These are phyloP conservation scores for Zalaria obscura DNA, from an alignment of 2,329 filamentous ascomycete species.

Conservation along the genomic window DNA sequence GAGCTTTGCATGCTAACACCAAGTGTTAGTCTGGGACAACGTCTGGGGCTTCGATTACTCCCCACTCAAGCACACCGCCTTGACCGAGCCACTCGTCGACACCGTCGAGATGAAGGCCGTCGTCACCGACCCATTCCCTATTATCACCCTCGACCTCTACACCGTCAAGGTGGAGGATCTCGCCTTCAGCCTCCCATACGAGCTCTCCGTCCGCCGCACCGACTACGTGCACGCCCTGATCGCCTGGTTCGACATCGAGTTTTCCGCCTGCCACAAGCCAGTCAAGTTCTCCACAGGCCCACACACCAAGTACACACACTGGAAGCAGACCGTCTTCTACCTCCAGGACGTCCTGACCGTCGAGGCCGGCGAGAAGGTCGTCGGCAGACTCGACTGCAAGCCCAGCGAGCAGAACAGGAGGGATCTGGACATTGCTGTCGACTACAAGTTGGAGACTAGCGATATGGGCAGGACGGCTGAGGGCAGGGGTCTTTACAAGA, in stretches of 20 bases:
- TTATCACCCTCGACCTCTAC: conserved; percentile 88
- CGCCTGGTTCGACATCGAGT: conserved; percentile 98
- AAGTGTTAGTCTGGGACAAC: conserved; percentile 79
- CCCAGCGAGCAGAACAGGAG: conserved; percentile 90
- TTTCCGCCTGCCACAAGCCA: conserved; percentile 94
- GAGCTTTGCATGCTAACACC: conserved; percentile 9
- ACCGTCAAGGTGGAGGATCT: conserved; percentile 74
- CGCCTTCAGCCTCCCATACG: conserved; percentile 67
- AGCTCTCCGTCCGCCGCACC: conserved; percentile 62
- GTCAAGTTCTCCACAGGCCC: conserved; percentile 94
- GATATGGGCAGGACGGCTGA: conserved; percentile 55
- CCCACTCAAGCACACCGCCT: conserved; percentile 81
- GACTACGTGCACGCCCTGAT: conserved; percentile 96
- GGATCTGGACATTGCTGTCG: conserved; percentile 81
- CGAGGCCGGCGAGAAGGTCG: conserved; percentile 68
- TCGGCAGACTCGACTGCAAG: conserved; percentile 61
- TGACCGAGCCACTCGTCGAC: conserved; percentile 92
- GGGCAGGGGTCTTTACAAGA: conserved; percentile 68
- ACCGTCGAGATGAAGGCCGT: conserved; percentile 96
- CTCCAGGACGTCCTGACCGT: conserved; percentile 85
- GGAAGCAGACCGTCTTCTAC: conserved; percentile 99
- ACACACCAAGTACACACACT: conserved; percentile 98
- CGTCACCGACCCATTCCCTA: conserved; percentile 74
- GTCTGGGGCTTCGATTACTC: conserved; percentile 97
- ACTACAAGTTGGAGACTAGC: conserved; percentile 65